Conservation (phyloP, 2,329 filamentous ascomycete genomes). For the Knoxdaviesia proteae region DNA sequence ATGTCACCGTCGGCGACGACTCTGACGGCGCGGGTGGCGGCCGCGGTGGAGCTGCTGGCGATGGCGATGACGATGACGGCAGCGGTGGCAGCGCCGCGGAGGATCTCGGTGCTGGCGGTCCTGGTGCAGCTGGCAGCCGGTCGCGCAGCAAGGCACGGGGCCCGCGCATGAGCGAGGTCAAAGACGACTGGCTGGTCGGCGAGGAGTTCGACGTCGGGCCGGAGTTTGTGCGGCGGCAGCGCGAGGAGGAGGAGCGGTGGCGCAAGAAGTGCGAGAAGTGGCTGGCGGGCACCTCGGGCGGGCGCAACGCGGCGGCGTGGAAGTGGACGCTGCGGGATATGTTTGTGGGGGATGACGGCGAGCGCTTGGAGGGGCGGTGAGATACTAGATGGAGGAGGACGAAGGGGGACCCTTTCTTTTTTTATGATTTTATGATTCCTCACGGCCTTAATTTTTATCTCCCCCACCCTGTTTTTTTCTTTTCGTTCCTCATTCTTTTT, state of each 20-base stretch:
- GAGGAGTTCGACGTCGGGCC: constrained; percentile 97
- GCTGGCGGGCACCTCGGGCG: constrained; percentile 36
- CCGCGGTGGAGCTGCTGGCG: background rate
- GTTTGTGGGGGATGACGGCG: constrained; percentile 19
- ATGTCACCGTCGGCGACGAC: constrained; percentile 32
- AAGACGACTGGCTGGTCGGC: constrained; percentile 68
- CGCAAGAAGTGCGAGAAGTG: constrained; percentile 70
- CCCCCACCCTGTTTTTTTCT: background rate
- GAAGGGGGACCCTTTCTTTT: background rate
- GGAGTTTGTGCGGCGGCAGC: constrained; percentile 73
- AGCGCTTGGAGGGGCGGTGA: background rate
- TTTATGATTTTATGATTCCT: background rate
- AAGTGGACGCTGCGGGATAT: constrained; percentile 56
- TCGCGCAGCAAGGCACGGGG: no score
- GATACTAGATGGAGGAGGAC: no score
- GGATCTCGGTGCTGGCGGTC: no score
- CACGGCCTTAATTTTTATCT: background rate
- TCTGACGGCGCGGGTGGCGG: constrained; percentile 18
- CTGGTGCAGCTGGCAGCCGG: no score
- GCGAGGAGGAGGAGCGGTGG: constrained; percentile 86
- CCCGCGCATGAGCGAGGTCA: constrained; percentile 33
- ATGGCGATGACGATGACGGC: no score
- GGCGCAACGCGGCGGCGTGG: constrained; percentile 41
- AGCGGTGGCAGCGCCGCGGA: no score
- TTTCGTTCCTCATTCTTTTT: background rate